Evolutionary conservation across 1,284 basidiomycete species (phyloP), one percentile per base, ranked within the genome.

Genomic region (Ganoderma boninense): DNA sequence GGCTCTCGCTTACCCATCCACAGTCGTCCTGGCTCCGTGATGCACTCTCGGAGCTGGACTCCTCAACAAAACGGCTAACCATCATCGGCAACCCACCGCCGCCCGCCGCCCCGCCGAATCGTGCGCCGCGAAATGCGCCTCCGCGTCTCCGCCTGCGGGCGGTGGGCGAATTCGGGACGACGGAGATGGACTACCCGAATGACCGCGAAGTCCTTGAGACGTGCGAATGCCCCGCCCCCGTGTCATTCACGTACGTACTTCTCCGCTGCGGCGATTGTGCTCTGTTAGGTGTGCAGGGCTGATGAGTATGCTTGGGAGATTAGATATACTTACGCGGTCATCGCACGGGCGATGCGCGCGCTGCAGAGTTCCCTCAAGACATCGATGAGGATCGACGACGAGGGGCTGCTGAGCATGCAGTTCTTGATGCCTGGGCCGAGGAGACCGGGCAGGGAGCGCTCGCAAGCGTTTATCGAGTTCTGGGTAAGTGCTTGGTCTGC

Each of bases 161-260:
- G 0, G 87, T 86, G 10, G 95, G 95, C 1, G 89, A 90, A 57
- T 93, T 95, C 79, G 96, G 95, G 7, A 94, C 88, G 69, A 93
- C 93, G 1, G 94, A 97, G 95, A 94, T 97, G 90, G 96, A 98
- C 80, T 97, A 97, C 74, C 95, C 95, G 0, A 95, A 96, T 76
- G 96, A 97, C 77, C 86, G 87, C 64, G 95, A 97, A 66, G 94
- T 97, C 0, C 87, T 98, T 56, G 95, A 97, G 80, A 89, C 90
- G 0, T 96, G 97, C 77, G 93, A 96, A 74, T 97, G 96, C 78
- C 85, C 82, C 13, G 82, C 85, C 49, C 81, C 83, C 8, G 87
- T 95, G n/a, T 86, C 84, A 32, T 95, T 94, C 79, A 95, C 90
- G 95, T 95, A 72, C 52, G 86, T 69, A 23, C 38, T 20, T 16